These are phyloP conservation scores for Penicillium coffeae DNA, from an alignment of 495 filamentous ascomycete species.

Conservation along the genomic window DNA sequence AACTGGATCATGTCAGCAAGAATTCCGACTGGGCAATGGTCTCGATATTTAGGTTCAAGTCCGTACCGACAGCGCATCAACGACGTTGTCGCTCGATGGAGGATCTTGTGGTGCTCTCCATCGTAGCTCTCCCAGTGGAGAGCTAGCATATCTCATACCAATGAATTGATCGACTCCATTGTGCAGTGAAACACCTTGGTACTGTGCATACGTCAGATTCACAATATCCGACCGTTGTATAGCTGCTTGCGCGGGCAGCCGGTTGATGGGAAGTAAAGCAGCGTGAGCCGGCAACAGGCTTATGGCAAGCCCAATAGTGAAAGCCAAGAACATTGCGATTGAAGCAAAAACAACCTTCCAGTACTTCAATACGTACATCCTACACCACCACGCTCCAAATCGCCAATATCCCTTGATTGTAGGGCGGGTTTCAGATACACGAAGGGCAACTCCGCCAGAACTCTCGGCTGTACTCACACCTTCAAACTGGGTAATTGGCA, in stretches of 20 bases:
- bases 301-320: too few relatives aligned
- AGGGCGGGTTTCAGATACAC: too few relatives aligned
- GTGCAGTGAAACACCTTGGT: conserved; percentile 28
- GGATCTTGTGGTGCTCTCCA: conserved; percentile 54
- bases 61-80: conserved; percentile 37
- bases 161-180: conserved; percentile 54
- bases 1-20: conserved; percentile 21
- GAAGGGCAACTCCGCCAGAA: too few relatives aligned
- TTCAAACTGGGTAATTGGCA: too few relatives aligned
- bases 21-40: not conserved
- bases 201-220: conserved; percentile 37
- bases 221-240: conserved; percentile 15
- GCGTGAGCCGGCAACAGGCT: too few relatives aligned
- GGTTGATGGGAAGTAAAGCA: conserved; percentile 1
- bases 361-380: too few relatives aligned
- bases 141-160: conserved; percentile 57
- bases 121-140: conserved; percentile 50
- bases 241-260: not conserved
- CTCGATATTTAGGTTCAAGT: not conserved
- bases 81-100: conserved; percentile 20
- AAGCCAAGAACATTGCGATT: too few relatives aligned
- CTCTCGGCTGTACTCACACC: too few relatives aligned
- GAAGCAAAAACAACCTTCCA: too few relatives aligned
- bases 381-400: too few relatives aligned
- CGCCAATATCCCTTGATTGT: too few relatives aligned